Evolutionary conservation across 306 rosid genomes (phyloP).

Genomic region (Canavalia gladiata): DNA sequence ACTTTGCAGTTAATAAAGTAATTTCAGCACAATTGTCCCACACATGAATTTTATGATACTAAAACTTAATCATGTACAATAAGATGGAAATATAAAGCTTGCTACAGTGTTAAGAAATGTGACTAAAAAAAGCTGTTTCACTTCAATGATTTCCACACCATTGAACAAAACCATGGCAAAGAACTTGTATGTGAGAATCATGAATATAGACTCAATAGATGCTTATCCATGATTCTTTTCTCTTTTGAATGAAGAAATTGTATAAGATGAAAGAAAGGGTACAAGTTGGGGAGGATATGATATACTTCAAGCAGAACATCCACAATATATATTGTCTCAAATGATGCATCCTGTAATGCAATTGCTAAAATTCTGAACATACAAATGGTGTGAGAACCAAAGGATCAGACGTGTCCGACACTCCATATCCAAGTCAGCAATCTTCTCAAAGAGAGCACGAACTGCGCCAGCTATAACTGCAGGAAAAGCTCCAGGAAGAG

Average conservation of each 20-base stretch:
- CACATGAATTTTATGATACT: too few relatives aligned
- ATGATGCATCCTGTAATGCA: slow-evolving; percentile 25
- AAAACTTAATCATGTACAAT: background rate
- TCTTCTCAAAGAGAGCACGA: slow-evolving; percentile 92
- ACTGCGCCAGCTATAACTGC: slow-evolving; percentile 99
- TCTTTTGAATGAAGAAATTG: background rate
- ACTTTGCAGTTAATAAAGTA: slow-evolving; percentile 8
- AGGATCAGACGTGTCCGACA: slow-evolving; percentile 94
- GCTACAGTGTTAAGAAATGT: background rate
- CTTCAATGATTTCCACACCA: slow-evolving; percentile 23
- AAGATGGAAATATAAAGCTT: background rate
- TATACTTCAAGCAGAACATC: slow-evolving; percentile 25
- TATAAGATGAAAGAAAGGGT: slow-evolving; percentile 15
- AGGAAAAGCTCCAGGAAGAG: slow-evolving; percentile 99
- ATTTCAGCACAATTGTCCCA: background rate
- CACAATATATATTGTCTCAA: slow-evolving; percentile 20
- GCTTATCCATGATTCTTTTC: background rate
- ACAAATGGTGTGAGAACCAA: slow-evolving; percentile 99
- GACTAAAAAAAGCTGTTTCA: slow-evolving; percentile 16
- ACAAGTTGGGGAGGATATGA: background rate
- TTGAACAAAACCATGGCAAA: slow-evolving; percentile 7
- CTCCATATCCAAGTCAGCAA: slow-evolving; percentile 96
- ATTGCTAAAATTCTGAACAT: slow-evolving; percentile 53
- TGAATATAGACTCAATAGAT: slow-evolving; percentile 18
- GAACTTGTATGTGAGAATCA: slow-evolving; percentile 33